Percentiles rank a stretch among this genome's conserved stretches.
Evolutionary conservation across 1,284 basidiomycete genomes (phyloP).

Genomic region (Ceratobasidium sp.): DNA sequence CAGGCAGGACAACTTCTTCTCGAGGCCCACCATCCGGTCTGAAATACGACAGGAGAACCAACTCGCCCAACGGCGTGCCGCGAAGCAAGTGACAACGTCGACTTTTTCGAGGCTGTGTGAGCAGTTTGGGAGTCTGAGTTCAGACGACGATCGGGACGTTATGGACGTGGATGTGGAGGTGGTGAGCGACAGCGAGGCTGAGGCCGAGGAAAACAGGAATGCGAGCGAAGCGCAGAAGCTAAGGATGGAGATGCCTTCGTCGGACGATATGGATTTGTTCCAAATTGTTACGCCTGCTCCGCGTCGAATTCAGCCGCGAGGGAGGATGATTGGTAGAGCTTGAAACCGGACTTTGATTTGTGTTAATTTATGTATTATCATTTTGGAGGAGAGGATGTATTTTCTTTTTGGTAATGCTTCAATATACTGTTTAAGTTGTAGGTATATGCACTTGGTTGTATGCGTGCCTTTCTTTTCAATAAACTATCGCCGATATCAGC

Average conservation of each 20-base stretch:
- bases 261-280: slow-evolving; percentile 43
- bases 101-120: slow-evolving; percentile 3
- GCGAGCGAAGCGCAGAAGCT: background rate
- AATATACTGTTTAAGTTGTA: too few relatives aligned
- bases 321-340: background rate
- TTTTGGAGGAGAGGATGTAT: background rate
- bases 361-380: background rate
- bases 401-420: too few relatives aligned
- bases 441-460: too few relatives aligned
- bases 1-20: background rate
- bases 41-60: too few relatives aligned
- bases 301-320: slow-evolving; percentile 5
- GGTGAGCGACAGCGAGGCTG: slow-evolving; percentile 5
- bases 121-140: slow-evolving; percentile 27
- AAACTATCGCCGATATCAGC: too few relatives aligned
- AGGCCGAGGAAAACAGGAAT: background rate
- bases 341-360: background rate
- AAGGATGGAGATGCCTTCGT: slow-evolving; percentile 36
- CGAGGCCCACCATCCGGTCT: too few relatives aligned
- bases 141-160: slow-evolving; percentile 36
- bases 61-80: background rate
- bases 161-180: background rate
- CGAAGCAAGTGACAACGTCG: slow-evolving; percentile 1
- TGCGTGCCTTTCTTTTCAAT: too few relatives aligned
- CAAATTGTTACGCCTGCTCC: slow-evolving; percentile 34